Conservation (phyloP, 192 early-diverging fungal genomes). For the Glomus cerebriforme region DNA sequence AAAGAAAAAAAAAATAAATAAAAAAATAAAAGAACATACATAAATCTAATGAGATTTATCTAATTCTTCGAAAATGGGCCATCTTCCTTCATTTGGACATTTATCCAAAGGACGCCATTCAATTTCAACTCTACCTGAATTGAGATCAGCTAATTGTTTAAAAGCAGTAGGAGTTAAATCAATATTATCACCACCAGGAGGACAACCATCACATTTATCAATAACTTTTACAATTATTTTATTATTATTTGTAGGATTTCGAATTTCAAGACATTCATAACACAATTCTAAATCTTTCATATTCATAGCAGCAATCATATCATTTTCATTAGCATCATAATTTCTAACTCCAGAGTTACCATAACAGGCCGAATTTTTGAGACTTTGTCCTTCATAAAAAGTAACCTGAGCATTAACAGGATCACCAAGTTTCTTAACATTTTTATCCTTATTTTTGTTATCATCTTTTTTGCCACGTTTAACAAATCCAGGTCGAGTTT, state of each 20-base stretch:
- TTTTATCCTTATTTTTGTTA: neutral
- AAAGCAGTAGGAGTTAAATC: constrained; percentile 12
- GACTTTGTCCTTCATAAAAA: constrained; percentile 37
- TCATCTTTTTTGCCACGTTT: neutral
- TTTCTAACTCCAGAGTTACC: constrained; percentile 38
- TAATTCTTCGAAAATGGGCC: constrained; percentile 16
- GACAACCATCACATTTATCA: constrained; percentile 24
- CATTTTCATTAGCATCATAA: constrained; percentile 38
- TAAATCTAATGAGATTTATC: neutral
- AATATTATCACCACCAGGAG: neutral
- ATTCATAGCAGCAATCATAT: constrained; percentile 46
- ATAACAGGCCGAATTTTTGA: constrained; percentile 49
- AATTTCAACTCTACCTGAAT: neutral
- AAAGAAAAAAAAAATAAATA: too few species aligned
- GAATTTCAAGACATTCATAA: constrained; percentile 15
- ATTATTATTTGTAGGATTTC: neutral
- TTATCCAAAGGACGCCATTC: constrained; percentile 2
- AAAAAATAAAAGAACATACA: too few species aligned
- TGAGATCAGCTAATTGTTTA: neutral
- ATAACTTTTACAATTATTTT: constrained; percentile 18
- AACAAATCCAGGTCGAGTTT: neutral
- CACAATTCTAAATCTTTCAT: constrained; percentile 17
- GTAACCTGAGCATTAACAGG: constrained; percentile 8
- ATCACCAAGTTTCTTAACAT: too few species aligned
- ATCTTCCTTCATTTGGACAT: constrained; percentile 1